A percentile compares a stretch with the other conserved stretches of the same genome.
phyloP scores from a whole-genome alignment of 139 green algal species.

The Zygnema circumcarinatum region DNA sequence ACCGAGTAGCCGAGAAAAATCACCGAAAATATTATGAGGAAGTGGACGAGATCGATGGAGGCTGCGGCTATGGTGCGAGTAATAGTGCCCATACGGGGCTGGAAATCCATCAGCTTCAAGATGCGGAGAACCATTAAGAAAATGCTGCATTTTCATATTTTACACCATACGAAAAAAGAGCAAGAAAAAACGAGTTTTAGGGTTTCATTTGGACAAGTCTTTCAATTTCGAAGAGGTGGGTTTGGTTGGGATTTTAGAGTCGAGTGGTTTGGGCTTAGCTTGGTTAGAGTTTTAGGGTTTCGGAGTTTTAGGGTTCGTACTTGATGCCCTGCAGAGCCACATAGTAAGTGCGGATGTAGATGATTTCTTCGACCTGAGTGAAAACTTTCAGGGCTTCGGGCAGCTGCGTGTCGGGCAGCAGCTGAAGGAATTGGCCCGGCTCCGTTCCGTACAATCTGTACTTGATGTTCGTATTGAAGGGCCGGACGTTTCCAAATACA shows the following conservation, averaged over 20 bases:
- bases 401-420: neutral
- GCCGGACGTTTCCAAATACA: neutral
- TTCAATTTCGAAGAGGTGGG: too few species aligned
- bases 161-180: neutral
- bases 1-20: constrained; percentile 87
- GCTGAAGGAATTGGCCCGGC: neutral
- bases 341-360: constrained; percentile 21
- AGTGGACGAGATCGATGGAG: constrained; percentile 82
- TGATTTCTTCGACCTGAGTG: neutral
- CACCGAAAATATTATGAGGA: constrained; percentile 78
- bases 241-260: too few species aligned
- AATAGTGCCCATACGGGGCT: constrained; percentile 82
- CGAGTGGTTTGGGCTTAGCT: too few species aligned
- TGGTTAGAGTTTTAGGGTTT: too few species aligned
- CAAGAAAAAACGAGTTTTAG: neutral
- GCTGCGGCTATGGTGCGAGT: constrained; percentile 80
- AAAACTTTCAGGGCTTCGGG: constrained; percentile 5
- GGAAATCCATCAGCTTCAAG: constrained; percentile 89
- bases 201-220: neutral
- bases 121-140: constrained; percentile 81
- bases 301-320: too few species aligned
- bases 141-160: too few species aligned
- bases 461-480: neutral
- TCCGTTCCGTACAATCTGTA: constrained; percentile 33
- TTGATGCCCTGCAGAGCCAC: constrained; percentile 25